phyloP scores from a whole-genome alignment of 2,329 filamentous ascomycete genomes.

The Capronia epimyces region DNA sequence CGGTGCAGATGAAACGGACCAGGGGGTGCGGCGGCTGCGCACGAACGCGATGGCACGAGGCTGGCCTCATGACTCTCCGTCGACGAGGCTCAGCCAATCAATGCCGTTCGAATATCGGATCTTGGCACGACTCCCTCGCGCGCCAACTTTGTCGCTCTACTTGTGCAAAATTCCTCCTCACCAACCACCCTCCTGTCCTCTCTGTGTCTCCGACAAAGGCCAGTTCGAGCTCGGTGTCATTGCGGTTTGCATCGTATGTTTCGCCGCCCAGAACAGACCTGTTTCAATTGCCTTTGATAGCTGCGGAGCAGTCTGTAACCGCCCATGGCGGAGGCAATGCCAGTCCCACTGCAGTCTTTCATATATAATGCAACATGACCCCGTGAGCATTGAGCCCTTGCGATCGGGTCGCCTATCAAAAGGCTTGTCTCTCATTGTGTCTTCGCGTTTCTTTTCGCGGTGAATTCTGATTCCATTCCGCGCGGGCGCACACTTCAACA shows the following conservation, averaged over 20 bases:
- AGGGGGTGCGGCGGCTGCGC: conserved; percentile 9
- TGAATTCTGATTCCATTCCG: background rate
- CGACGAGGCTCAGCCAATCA: conserved; percentile 15
- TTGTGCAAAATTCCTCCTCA: background rate
- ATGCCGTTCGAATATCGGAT: background rate
- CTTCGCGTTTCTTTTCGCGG: background rate
- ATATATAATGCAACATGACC: background rate
- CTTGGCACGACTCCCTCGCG: conserved; percentile 13
- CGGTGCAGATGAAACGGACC: background rate
- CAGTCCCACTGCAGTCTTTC: background rate
- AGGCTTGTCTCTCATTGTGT: background rate
- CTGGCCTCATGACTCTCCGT: conserved; percentile 1
- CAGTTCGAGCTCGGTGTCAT: background rate
- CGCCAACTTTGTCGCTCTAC: background rate
- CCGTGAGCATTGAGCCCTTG: background rate
- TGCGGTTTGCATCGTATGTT: conserved; percentile 4
- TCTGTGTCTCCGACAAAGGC: conserved; percentile 7
- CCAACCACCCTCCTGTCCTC: conserved; percentile 14
- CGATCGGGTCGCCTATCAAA: background rate
- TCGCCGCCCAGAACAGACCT: conserved; percentile 14
- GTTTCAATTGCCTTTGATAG: conserved; percentile 11
- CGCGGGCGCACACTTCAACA: background rate
- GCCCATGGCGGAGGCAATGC: background rate
- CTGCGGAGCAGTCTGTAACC: background rate
- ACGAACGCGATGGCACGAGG: conserved; percentile 7